phyloP scores from a whole-genome alignment of 805 yeast species.

The Priceomyces fermenticarens region DNA sequence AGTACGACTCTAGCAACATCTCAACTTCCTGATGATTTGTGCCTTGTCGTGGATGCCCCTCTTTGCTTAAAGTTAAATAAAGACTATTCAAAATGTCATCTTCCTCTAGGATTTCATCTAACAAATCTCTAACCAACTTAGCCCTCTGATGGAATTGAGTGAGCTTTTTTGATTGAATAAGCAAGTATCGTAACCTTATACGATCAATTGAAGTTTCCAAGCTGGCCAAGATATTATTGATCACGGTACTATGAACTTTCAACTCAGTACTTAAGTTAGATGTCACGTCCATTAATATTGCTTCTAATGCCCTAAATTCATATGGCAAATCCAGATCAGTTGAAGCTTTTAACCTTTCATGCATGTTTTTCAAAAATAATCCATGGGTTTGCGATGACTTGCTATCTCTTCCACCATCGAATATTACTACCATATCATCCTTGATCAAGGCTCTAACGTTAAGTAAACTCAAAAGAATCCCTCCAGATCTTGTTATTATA shows the following conservation, averaged over 20 bases:
- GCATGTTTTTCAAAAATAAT: constrained; percentile 42
- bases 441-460: constrained; percentile 53
- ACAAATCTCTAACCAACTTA: constrained; percentile 71
- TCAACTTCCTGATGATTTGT: constrained; percentile 86
- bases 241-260: constrained; percentile 76
- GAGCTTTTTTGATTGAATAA: constrained; percentile 82
- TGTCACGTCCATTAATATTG: constrained; percentile 77
- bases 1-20: constrained; percentile 84
- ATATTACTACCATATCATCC: constrained; percentile 50
- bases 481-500: constrained; percentile 44
- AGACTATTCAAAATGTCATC: constrained; percentile 85
- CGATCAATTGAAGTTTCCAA: constrained; percentile 81
- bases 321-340: constrained; percentile 57
- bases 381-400: constrained; percentile 44
- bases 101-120: constrained; percentile 81
- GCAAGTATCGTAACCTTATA: constrained; percentile 68
- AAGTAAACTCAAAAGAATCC: constrained; percentile 46
- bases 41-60: constrained; percentile 44
- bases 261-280: constrained; percentile 80
- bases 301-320: constrained; percentile 88
- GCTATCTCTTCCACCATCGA: constrained; percentile 36
- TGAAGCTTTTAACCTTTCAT: constrained; percentile 32
- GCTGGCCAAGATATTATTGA: constrained; percentile 69
- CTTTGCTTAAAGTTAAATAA: constrained; percentile 63
- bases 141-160: constrained; percentile 84